Base-by-base conservation (phyloP, 257 asterid species). In the Capsicum chinense region DNA sequence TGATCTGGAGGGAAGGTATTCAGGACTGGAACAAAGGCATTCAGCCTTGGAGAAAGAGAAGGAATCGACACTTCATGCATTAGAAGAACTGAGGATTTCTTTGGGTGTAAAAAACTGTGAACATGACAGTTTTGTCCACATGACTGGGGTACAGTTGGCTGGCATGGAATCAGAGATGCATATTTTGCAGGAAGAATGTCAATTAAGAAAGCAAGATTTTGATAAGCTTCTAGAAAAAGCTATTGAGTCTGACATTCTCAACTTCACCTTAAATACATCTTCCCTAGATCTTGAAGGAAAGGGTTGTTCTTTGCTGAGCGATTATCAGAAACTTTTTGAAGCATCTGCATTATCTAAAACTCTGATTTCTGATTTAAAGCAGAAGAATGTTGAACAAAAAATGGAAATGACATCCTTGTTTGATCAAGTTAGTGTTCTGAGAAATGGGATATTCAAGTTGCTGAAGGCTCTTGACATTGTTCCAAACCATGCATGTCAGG, bases 11-110 rank as follows among this genome's bases (percentile, higher is more conserved):
- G 90, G 87, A 86, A 85, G 83, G 85, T 87, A 92, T 81, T 88
- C 90, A 78, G 94, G 90, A 86, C 71, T 95, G 73, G 93, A 91
- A 88, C 94, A 89, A 80, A 88, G 88, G 85, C 94, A 90, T 88
- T 82, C 83, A 21, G 82, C 76, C 89, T 89, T 97, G 85, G 99
- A 93, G 89, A 87, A 88, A 70, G 98, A 95, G 87, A 97, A 91
- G 76, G 91, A 88, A 81, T 86, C 89, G 79, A 89, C 91, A 62
- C 90, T 88, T 87, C 81, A 82, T 48, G 93, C 88, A 87, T 90
- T 90, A 84, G 89, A 91, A 83, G 96, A 91, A 84, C 88, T 97
- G 67, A 87, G 90, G 90, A 71, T 76, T 63, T 91, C 94, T 80
- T 88, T 97, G 86, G 95, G 92, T 83, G 87, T 56, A 57, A 95